Conservation (phyloP, 495 filamentous ascomycete species). For the Penicillium dipodomyicola region DNA sequence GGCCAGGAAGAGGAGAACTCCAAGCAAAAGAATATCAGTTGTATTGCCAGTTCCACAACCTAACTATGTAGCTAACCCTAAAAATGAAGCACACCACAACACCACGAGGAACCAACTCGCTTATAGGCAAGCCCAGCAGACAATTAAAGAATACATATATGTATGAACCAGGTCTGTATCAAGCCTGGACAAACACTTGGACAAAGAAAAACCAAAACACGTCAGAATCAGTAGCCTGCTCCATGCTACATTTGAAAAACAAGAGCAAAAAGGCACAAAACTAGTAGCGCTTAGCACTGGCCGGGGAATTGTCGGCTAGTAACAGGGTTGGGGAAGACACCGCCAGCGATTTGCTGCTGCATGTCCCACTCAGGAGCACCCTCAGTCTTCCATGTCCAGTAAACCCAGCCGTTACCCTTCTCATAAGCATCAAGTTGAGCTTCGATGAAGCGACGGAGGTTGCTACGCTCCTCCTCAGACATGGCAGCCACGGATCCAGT, state of each 20-base stretch:
- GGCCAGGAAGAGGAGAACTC: background rate
- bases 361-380: slow-evolving; percentile 87
- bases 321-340: slow-evolving; percentile 63
- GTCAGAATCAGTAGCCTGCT: background rate
- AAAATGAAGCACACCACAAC: slow-evolving; percentile 1
- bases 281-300: slow-evolving; percentile 35
- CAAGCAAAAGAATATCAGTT: background rate
- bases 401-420: slow-evolving; percentile 67
- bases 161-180: background rate
- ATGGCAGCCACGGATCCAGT: slow-evolving; percentile 55
- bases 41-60: background rate
- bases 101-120: background rate
- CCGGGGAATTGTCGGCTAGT: slow-evolving; percentile 46
- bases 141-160: background rate
- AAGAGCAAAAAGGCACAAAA: slow-evolving; percentile 1
- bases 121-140: slow-evolving; percentile 6
- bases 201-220: background rate
- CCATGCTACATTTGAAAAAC: background rate
- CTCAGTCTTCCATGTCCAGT: slow-evolving; percentile 87
- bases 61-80: background rate
- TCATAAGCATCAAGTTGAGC: slow-evolving; percentile 75
- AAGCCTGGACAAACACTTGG: background rate
- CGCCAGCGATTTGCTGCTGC: slow-evolving; percentile 57
- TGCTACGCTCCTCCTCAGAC: slow-evolving; percentile 49
- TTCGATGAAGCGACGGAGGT: slow-evolving; percentile 63